Percentiles rank a stretch among this genome's conserved stretches.
These are phyloP conservation scores for Dactylellina leptospora DNA, from an alignment of 2,329 filamentous ascomycete genomes.

Conservation along the genomic window DNA sequence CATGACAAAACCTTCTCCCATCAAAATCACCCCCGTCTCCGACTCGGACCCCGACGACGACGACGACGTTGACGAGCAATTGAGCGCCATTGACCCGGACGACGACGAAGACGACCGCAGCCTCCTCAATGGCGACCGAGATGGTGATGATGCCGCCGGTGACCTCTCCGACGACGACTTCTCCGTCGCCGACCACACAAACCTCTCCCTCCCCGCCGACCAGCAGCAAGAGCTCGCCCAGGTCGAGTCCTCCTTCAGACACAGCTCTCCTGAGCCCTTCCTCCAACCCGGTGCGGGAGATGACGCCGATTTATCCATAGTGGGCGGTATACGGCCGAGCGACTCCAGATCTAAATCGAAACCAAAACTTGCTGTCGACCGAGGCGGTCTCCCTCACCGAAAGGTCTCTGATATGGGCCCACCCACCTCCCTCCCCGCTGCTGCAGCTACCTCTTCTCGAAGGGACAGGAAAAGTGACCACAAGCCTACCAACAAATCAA, in stretches of 20 bases:
- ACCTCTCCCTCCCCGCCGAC: slow-evolving; percentile 42
- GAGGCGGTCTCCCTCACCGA: not conserved
- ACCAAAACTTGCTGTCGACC: slow-evolving; percentile 20
- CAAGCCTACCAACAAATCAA: slow-evolving; percentile 34
- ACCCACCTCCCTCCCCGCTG: slow-evolving; percentile 13
- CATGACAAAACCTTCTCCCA: slow-evolving; percentile 8
- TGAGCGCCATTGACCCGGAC: slow-evolving; percentile 34
- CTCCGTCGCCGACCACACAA: slow-evolving; percentile 32
- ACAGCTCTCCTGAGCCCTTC: slow-evolving; percentile 48
- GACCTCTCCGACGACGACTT: slow-evolving; percentile 32
- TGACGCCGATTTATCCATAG: slow-evolving; percentile 49
- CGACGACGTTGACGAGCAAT: slow-evolving; percentile 24
- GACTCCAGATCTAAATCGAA: slow-evolving; percentile 14
- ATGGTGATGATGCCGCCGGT: slow-evolving; percentile 11
- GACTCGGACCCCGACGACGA: slow-evolving; percentile 5
- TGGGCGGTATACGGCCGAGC: slow-evolving; percentile 44
- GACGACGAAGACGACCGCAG: slow-evolving; percentile 11
- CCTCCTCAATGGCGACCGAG: slow-evolving; percentile 1
- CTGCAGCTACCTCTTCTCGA: slow-evolving; percentile 21
- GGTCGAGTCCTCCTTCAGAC: slow-evolving; percentile 46
- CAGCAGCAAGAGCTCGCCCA: slow-evolving; percentile 49
- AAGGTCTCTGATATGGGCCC: slow-evolving; percentile 39
- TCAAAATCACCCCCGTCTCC: slow-evolving; percentile 2
- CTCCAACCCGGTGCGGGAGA: slow-evolving; percentile 24
- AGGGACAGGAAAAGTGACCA: slow-evolving; percentile 26